These are phyloP conservation scores for Centella asiatica DNA, from an alignment of 129 eudicot genomes.

Conservation along the genomic window DNA sequence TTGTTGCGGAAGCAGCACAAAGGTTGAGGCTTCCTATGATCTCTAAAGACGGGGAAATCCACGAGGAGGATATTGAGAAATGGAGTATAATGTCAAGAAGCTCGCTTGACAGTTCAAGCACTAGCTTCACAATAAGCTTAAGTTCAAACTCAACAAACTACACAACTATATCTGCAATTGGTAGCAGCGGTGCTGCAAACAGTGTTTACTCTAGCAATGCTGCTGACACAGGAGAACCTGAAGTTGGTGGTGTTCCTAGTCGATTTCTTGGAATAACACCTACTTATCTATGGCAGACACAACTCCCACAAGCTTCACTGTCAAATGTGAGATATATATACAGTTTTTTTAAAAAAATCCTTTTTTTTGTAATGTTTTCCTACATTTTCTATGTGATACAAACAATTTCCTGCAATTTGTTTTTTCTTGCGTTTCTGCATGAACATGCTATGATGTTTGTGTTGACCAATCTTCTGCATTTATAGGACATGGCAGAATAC, in stretches of 20 bases:
- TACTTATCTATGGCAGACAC: conserved; percentile 80
- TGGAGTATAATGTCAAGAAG: conserved; percentile 89
- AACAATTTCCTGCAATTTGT: not conserved
- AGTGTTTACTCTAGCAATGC: conserved; percentile 22
- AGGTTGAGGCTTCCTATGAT: conserved; percentile 84
- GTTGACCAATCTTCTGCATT: not conserved
- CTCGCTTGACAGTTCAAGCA: conserved; percentile 84
- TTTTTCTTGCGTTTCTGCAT: not conserved
- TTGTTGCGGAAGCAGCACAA: conserved; percentile 98
- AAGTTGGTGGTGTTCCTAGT: conserved; percentile 93
- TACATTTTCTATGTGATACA: not conserved
- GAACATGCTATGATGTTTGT: not conserved
- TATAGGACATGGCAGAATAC: conserved; percentile 84
- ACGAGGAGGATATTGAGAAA: conserved; percentile 94
- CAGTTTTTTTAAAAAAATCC: not conserved
- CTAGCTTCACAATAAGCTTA: conserved; percentile 64
- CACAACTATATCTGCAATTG: conserved; percentile 38
- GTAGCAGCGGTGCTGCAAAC: conserved; percentile 29
- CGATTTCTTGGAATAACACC: conserved; percentile 91
- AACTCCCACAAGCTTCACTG: conserved; percentile 60
- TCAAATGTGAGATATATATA: conserved; percentile 43
- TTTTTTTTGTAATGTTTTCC: not conserved
- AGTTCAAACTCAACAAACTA: conserved; percentile 65
- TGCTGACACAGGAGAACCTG: conserved; percentile 59
- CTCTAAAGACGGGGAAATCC: conserved; percentile 88